Percentiles rank a stretch among this genome's conserved stretches.
These are phyloP conservation scores for Phaeotremella fagi DNA, from an alignment of 768 basidiomycete species.

Conservation along the genomic window DNA sequence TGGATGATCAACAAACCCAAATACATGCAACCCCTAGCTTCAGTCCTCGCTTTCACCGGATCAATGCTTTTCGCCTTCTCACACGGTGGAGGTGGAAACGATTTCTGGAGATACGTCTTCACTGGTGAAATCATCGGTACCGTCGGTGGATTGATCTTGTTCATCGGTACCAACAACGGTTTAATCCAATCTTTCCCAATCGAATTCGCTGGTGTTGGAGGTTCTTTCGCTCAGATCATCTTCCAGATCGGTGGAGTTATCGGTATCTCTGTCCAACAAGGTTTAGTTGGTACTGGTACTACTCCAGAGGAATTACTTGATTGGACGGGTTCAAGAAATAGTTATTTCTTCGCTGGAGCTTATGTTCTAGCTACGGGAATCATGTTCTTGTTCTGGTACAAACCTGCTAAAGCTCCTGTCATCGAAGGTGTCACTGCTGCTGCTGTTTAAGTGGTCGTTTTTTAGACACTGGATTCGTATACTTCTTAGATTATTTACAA, in stretches of 20 bases:
- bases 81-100: constrained; percentile 29
- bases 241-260: constrained; percentile 41
- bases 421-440: constrained; percentile 19
- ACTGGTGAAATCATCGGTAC: constrained; percentile 35
- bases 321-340: constrained; percentile 35
- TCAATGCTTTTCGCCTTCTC: constrained; percentile 38
- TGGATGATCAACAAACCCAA: constrained; percentile 37
- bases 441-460: constrained; percentile 27
- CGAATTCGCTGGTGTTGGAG: constrained; percentile 36
- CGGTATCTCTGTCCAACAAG: constrained; percentile 41
- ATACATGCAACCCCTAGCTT: constrained; percentile 33
- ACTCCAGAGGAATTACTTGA: constrained; percentile 11
- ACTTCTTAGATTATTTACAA: background rate
- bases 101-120: constrained; percentile 45
- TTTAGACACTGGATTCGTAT: background rate
- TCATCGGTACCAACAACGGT: constrained; percentile 34
- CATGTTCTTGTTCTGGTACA: constrained; percentile 36
- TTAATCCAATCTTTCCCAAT: constrained; percentile 31
- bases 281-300: constrained; percentile 32
- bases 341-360: constrained; percentile 38
- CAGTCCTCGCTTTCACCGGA: constrained; percentile 34
- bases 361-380: constrained; percentile 33
- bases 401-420: constrained; percentile 34
- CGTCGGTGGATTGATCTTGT: constrained; percentile 38
- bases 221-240: constrained; percentile 40